A percentile compares a stretch with the other conserved stretches of the same genome.
phyloP scores from a whole-genome alignment of 176 grass and related monocot genomes.

The Pontederia paniculata region DNA sequence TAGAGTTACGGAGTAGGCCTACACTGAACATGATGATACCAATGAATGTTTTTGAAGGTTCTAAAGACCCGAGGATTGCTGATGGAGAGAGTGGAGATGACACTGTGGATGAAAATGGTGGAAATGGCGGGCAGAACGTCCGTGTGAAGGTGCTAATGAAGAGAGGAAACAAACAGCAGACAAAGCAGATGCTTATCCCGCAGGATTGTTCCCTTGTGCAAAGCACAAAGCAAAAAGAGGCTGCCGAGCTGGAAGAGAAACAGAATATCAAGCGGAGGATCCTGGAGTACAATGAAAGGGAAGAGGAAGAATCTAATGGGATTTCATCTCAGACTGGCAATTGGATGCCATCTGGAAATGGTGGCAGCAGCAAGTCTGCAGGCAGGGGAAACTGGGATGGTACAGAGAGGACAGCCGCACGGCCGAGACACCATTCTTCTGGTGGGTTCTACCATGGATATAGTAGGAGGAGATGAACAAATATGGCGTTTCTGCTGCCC shows the following conservation, averaged over 20 bases:
- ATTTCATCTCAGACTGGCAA: constrained; percentile 39
- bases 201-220: constrained; percentile 76
- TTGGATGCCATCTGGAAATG: constrained; percentile 42
- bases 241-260: constrained; percentile 85
- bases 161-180: constrained; percentile 91
- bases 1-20: constrained; percentile 66
- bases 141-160: constrained; percentile 92
- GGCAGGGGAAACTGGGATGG: constrained; percentile 63
- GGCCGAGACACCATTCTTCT: too few species aligned
- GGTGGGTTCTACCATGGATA: constrained; percentile 53
- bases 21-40: constrained; percentile 90
- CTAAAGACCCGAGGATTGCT: constrained; percentile 32
- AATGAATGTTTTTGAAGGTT: constrained; percentile 88
- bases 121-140: constrained; percentile 30
- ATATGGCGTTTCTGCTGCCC: too few species aligned
- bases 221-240: constrained; percentile 84
- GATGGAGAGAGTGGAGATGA: constrained; percentile 80
- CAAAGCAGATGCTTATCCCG: constrained; percentile 85
- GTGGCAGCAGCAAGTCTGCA: constrained; percentile 43
- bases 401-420: not conserved
- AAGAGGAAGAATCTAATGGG: constrained; percentile 79
- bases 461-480: constrained; percentile 64
- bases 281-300: constrained; percentile 93
- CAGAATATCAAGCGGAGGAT: constrained; percentile 77
- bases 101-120: constrained; percentile 55